phyloP scores from a whole-genome alignment of 768 basidiomycete species.

The Mycena latifolia region DNA sequence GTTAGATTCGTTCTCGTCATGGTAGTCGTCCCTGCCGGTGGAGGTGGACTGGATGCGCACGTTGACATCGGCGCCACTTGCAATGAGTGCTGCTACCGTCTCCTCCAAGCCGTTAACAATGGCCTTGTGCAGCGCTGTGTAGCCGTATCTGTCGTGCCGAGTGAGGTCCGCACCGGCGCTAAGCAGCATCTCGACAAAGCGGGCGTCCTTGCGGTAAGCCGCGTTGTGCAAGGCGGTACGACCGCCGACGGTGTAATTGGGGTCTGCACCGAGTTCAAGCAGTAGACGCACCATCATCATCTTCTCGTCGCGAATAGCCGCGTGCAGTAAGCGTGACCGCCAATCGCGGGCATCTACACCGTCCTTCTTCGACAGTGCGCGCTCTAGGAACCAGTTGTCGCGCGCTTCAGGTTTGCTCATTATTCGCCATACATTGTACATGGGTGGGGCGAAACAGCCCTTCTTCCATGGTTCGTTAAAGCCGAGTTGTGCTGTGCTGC shows the following conservation, averaged over 20 bases:
- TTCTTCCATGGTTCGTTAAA: not conserved
- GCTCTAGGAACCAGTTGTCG: not conserved
- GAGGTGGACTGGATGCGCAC: not conserved
- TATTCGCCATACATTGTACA: not conserved
- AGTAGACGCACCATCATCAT: constrained; percentile 25
- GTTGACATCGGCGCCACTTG: constrained; percentile 14
- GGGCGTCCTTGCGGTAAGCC: constrained; percentile 9
- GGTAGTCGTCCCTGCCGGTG: too few species aligned
- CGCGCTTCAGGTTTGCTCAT: not conserved
- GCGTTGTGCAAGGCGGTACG: constrained; percentile 26
- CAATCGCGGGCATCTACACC: constrained; percentile 3
- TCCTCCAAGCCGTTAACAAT: constrained; percentile 21
- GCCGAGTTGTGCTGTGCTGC: not conserved
- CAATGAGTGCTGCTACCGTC: constrained; percentile 11
- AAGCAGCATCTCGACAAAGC: constrained; percentile 22
- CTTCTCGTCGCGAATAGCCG: constrained; percentile 30
- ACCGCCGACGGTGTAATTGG: constrained; percentile 11
- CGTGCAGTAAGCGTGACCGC: constrained; percentile 27
- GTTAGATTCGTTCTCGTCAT: too few species aligned
- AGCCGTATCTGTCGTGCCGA: constrained; percentile 7
- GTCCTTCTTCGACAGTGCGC: not conserved
- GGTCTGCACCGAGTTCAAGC: constrained; percentile 29
- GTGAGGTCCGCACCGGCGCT: constrained; percentile 16
- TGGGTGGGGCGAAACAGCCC: not conserved
- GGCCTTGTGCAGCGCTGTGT: constrained; percentile 22